A percentile compares a stretch with the other conserved stretches of the same genome.
phyloP scores from a whole-genome alignment of 306 rosid species.

The Parietaria judaica region DNA sequence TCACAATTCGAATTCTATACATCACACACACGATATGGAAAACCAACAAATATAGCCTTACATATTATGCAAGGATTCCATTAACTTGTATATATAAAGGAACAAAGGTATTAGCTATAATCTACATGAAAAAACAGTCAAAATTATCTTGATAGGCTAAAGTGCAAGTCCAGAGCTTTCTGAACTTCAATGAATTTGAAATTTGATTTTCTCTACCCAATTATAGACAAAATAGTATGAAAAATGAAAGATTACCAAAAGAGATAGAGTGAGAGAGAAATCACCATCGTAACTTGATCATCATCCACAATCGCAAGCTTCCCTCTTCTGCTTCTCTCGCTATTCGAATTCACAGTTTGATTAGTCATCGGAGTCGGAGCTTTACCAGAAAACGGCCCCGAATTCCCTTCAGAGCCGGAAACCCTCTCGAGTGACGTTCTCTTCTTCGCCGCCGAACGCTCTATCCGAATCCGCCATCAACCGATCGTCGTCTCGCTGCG shows the following conservation, averaged over 20 bases:
- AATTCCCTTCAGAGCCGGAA: slow-evolving; percentile 20
- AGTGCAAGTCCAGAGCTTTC: neutral
- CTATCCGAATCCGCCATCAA: slow-evolving; percentile 20
- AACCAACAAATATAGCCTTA: neutral
- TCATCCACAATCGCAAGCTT: slow-evolving; percentile 75
- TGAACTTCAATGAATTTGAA: neutral
- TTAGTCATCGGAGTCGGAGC: slow-evolving; percentile 31
- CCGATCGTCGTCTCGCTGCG: slow-evolving; percentile 17
- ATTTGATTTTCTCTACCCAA: neutral
- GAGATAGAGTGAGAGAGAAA: neutral
- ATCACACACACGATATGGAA: neutral
- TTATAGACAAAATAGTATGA: neutral
- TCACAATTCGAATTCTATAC: neutral
- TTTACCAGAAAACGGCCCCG: slow-evolving; percentile 26
- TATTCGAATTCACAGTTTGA: slow-evolving; percentile 15
- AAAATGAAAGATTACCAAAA: too few species aligned
- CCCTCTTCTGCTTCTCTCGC: slow-evolving; percentile 34
- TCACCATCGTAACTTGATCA: slow-evolving; percentile 87
- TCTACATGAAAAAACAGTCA: neutral
- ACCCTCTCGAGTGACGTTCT: slow-evolving; percentile 10
- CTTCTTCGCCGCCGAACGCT: slow-evolving; percentile 22
- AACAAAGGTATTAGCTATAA: neutral
- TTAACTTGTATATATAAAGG: too few species aligned
- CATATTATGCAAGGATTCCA: neutral
- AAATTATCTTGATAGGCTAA: neutral